Percentiles rank a stretch among this genome's conserved stretches.
Conservation (phyloP, 2,329 filamentous ascomycete species). For the Neopestalotiopsis clavispora region DNA sequence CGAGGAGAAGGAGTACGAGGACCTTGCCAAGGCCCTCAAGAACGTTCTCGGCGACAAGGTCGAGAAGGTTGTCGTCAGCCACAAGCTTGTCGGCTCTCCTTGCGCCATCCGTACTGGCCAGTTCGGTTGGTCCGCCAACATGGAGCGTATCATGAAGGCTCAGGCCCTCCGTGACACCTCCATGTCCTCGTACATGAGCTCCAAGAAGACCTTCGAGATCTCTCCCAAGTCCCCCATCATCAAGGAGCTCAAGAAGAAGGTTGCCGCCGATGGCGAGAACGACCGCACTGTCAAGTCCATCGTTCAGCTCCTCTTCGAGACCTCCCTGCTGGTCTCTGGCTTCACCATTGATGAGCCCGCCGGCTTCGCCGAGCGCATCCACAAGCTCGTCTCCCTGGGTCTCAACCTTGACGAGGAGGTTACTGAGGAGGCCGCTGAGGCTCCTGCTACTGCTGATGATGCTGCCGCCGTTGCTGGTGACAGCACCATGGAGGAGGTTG, state of each 20-base stretch:
- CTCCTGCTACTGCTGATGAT: slow-evolving; percentile 58
- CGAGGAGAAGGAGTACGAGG: slow-evolving; percentile 98
- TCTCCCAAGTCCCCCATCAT: slow-evolving; percentile 98
- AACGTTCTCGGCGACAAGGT: slow-evolving; percentile 99
- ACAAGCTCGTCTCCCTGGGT: slow-evolving; percentile 98
- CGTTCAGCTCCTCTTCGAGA: slow-evolving; percentile 98
- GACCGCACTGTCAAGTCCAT: slow-evolving; percentile 99
- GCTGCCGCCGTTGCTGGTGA: slow-evolving; percentile 73
- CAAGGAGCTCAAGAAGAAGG: slow-evolving; percentile 99
- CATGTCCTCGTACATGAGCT: slow-evolving; percentile 99
- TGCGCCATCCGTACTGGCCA: slow-evolving; percentile 99
- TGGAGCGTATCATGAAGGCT: slow-evolving; percentile 99
- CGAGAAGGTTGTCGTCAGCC: slow-evolving; percentile 98
- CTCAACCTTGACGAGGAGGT: slow-evolving; percentile 96
- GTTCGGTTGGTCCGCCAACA: slow-evolving; percentile 99
- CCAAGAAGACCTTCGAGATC: slow-evolving; percentile 99
- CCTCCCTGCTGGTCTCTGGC: slow-evolving; percentile 94
- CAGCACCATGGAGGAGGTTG: slow-evolving; percentile 99
- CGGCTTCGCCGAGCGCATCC: slow-evolving; percentile 97
- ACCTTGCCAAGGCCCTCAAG: slow-evolving; percentile 95
- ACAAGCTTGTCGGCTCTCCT: slow-evolving; percentile 94
- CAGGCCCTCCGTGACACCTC: slow-evolving; percentile 99
- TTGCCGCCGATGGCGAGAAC: slow-evolving; percentile 95
- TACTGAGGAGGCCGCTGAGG: slow-evolving; percentile 63
- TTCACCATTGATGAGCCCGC: slow-evolving; percentile 99